These are phyloP conservation scores for Panus rudis DNA, from an alignment of 768 basidiomycete genomes.

Conservation along the genomic window DNA sequence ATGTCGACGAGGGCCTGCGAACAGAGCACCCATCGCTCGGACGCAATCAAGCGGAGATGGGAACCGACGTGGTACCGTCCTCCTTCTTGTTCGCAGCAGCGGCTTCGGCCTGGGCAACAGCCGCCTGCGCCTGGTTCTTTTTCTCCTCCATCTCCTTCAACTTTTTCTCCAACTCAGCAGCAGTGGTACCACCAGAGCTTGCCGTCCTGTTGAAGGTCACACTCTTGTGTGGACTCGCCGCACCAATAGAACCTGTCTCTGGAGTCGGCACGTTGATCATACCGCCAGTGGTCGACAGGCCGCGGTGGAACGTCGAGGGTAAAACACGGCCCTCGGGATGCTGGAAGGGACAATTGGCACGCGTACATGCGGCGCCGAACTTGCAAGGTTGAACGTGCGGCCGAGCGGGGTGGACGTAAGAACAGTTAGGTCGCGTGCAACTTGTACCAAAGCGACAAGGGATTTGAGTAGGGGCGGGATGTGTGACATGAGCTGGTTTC, in stretches of 20 bases:
- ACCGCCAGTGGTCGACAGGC: constrained; percentile 53
- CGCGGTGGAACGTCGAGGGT: constrained; percentile 75
- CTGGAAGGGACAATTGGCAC: constrained; percentile 61
- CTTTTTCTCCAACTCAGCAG: constrained; percentile 34
- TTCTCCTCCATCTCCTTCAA: constrained; percentile 64
- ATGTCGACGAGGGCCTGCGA: no score
- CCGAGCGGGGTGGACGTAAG: constrained; percentile 42
- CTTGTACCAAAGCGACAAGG: constrained; percentile 79
- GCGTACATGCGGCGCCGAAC: constrained; percentile 80
- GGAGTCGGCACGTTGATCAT: constrained; percentile 56
- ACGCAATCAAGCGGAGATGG: constrained; percentile 29
- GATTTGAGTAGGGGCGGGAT: constrained; percentile 28
- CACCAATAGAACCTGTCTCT: constrained; percentile 60
- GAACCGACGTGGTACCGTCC: constrained; percentile 39
- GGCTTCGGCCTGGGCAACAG: constrained; percentile 56
- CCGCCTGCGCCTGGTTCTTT: constrained; percentile 55
- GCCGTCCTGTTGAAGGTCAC: constrained; percentile 58
- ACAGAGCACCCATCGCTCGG: no score
- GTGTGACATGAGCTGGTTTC: constrained; percentile 69
- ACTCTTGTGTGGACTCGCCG: constrained; percentile 58
- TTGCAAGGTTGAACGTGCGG: constrained; percentile 46
- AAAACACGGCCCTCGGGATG: constrained; percentile 85
- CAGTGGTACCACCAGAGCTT: constrained; percentile 18
- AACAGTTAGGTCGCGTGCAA: constrained; percentile 81
- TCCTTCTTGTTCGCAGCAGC: constrained; percentile 57